phyloP scores from a whole-genome alignment of 2,329 filamentous ascomycete genomes.

The Cladosporium sphaerospermum region DNA sequence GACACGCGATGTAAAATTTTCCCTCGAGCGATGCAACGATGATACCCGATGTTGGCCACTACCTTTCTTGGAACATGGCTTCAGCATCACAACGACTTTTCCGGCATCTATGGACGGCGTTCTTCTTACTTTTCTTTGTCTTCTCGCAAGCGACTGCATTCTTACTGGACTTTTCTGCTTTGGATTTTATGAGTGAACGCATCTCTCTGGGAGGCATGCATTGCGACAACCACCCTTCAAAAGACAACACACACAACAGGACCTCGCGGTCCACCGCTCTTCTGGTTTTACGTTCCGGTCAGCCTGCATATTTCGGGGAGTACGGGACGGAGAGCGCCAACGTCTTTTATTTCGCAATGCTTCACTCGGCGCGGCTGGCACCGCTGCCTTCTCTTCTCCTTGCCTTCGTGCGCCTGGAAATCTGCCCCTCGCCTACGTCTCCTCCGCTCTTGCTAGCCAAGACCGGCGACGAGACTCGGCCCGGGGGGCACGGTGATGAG shows the following conservation, averaged over 20 bases:
- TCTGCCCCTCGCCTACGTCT: neutral
- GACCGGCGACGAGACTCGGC: neutral
- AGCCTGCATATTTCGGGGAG: conserved; percentile 4
- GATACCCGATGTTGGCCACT: conserved; percentile 36
- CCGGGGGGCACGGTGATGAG: conserved; percentile 13
- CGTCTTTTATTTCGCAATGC: conserved; percentile 2
- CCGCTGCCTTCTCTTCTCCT: conserved; percentile 4
- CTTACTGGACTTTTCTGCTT: conserved; percentile 12
- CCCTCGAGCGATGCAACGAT: conserved; percentile 36
- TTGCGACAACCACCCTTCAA: conserved; percentile 1
- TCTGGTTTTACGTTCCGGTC: conserved; percentile 1
- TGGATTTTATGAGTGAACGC: conserved; percentile 12
- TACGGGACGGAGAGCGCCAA: conserved; percentile 1
- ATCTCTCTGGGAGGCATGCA: conserved; percentile 14
- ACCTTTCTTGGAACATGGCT: conserved; percentile 9
- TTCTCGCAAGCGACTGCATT: conserved; percentile 11
- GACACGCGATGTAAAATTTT: conserved; percentile 33
- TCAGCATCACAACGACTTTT: conserved; percentile 21
- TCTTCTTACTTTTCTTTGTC: conserved; percentile 32
- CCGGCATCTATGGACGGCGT: conserved; percentile 51
- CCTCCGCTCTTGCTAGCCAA: conserved; percentile 6
- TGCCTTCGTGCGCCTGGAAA: conserved; percentile 11
- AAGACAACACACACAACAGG: conserved; percentile 5
- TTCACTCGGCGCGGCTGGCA: conserved; percentile 8
- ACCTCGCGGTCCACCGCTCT: conserved; percentile 11